A percentile compares a stretch with the other conserved stretches of the same genome.
These are phyloP conservation scores for Jamesozyma jinghongensis DNA, from an alignment of 805 yeast genomes.

Conservation along the genomic window DNA sequence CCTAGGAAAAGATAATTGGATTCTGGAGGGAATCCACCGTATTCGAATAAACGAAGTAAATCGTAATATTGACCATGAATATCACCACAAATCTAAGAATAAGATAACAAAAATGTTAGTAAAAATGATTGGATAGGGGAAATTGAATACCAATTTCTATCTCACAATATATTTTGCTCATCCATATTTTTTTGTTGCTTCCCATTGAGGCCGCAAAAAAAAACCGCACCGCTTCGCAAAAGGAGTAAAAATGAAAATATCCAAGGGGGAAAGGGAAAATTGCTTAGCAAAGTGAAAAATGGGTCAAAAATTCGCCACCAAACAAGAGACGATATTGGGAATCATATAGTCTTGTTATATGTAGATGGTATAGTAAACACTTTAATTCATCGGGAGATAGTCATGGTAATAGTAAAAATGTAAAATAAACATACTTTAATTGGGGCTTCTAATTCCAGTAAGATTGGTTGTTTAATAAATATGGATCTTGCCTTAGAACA, in stretches of 20 bases:
- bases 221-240: neutral
- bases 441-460: constrained; percentile 94
- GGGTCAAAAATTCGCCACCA: neutral
- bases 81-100: constrained; percentile 73
- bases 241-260: constrained; percentile 1
- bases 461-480: constrained; percentile 93
- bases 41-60: constrained; percentile 87
- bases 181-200: neutral
- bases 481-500: constrained; percentile 98
- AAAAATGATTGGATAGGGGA: neutral
- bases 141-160: too few species aligned
- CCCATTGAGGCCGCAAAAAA: constrained; percentile 1
- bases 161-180: neutral
- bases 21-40: constrained; percentile 99
- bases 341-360: neutral
- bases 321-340: too few species aligned
- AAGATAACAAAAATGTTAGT: constrained; percentile 10
- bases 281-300: neutral
- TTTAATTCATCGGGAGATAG: too few species aligned
- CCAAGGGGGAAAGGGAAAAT: neutral
- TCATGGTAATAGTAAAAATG: neutral
- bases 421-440: constrained; percentile 55
- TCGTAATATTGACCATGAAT: constrained; percentile 98
- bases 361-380: neutral
- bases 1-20: constrained; percentile 93